Percentiles rank a stretch among this genome's conserved stretches.
These are phyloP conservation scores for Jimgerdemannia flammicorona DNA, from an alignment of 192 early-diverging fungal genomes.

Conservation along the genomic window DNA sequence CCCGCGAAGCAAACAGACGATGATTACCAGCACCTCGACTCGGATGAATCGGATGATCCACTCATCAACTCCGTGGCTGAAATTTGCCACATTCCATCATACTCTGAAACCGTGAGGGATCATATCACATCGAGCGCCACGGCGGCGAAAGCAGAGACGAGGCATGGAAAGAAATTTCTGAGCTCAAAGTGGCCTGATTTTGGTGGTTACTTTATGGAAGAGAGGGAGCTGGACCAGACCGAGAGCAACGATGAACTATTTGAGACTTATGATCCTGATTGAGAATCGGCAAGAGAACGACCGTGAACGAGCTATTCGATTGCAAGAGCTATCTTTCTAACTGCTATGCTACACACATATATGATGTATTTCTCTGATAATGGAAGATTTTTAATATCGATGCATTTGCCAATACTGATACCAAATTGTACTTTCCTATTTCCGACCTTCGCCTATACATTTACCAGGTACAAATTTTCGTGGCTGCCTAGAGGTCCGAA, in stretches of 20 bases:
- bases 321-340: too few species aligned
- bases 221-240: background rate
- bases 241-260: background rate
- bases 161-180: background rate
- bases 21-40: background rate
- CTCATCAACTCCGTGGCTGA: background rate
- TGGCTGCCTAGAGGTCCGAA: too few species aligned
- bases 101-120: background rate
- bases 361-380: too few species aligned
- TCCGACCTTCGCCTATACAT: too few species aligned
- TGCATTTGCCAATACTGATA: too few species aligned
- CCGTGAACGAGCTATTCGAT: too few species aligned
- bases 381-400: too few species aligned
- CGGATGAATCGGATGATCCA: background rate
- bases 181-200: background rate
- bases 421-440: too few species aligned
- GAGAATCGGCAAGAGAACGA: too few species aligned
- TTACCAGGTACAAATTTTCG: too few species aligned
- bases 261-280: background rate
- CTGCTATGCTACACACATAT: too few species aligned
- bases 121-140: too few species aligned
- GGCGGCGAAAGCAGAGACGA: background rate
- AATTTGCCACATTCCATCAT: background rate
- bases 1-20: background rate
- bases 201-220: background rate